A percentile compares a stretch with the other conserved stretches of the same genome.
phyloP scores from a whole-genome alignment of 1,284 basidiomycete species.

The Amylostereum chailletii region DNA sequence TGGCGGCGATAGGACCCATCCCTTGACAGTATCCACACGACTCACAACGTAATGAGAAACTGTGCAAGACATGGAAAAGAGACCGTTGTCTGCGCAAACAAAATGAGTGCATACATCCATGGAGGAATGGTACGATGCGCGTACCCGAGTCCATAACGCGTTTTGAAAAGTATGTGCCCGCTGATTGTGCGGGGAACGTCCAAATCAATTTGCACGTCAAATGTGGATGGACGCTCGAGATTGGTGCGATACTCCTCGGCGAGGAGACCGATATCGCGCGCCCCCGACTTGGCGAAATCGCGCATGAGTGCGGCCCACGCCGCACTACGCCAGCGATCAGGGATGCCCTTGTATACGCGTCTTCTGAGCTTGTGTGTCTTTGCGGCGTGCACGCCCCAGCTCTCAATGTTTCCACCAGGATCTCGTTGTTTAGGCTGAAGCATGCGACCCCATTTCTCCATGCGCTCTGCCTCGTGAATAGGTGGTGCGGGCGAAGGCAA shows the following conservation, averaged over 20 bases:
- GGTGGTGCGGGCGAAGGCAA: conserved; percentile 34
- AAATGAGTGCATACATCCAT: conserved; percentile 5
- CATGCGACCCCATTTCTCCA: conserved; percentile 88
- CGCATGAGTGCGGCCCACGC: conserved; percentile 82
- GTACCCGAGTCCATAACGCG: conserved; percentile 90
- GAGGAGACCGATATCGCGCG: conserved; percentile 32
- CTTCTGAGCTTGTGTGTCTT: conserved; percentile 61
- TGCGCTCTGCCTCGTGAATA: conserved; percentile 60
- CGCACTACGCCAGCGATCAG: conserved; percentile 90
- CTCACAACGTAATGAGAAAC: conserved; percentile 77
- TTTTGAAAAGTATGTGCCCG: conserved; percentile 91
- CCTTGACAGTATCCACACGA: conserved; percentile 98
- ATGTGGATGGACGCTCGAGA: conserved; percentile 73
- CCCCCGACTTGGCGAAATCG: conserved; percentile 36
- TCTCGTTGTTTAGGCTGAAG: conserved; percentile 63
- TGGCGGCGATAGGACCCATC: conserved; percentile 97
- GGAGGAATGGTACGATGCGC: conserved; percentile 20
- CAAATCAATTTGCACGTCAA: conserved; percentile 97
- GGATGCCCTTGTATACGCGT: conserved; percentile 91
- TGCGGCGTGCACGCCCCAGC: conserved; percentile 60
- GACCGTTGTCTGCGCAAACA: conserved; percentile 68
- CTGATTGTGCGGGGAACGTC: conserved; percentile 96
- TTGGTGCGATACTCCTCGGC: conserved; percentile 52
- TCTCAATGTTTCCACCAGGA: conserved; percentile 65
- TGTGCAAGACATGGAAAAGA: conserved; percentile 91